Base-by-base conservation (phyloP, 2,329 filamentous ascomycete genomes). In the Coleophoma cylindrospora region DNA sequence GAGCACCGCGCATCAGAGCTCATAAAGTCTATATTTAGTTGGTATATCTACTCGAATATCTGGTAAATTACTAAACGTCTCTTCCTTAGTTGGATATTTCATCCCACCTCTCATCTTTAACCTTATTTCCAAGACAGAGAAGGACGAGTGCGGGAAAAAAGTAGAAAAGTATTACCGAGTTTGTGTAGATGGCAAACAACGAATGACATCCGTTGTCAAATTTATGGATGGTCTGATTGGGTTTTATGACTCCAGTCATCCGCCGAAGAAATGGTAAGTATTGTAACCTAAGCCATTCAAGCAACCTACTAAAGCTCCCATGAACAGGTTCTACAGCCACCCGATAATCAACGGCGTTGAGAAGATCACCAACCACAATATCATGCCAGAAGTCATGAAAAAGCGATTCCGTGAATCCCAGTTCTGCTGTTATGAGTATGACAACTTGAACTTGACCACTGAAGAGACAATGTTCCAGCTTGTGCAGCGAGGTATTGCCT, bases 61-160 rank as follows among this genome's bases (percentile, higher is more conserved):
- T 49, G 50, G 19, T 34, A 40, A 4, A n/a, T 21, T 15, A 34
- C 49, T 57, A 46, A 57, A 27, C 7, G 6, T 27, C 27, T 48
- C 27, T 15, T 40, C 19, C 45, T n/a, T 47, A 64, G 62, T 61
- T 56, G 61, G 60, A 10, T 62, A 63, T 48, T 65, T 75, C 45
- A 68, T 75, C 27, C 73, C 74, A 12, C 73, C 73, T 2, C 68
- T 76, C 7, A 74, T 75, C 40, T 70, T 76, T 49, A 75, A 75
- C 54, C 63, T 64, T 40, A 60, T 34, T 2, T 19, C 38, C 17
- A 41, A 50, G 12, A 19, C n/a, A 64, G 43, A 53, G 41, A 45
- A 50, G 27, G 14, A 54, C 32, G 32, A 37, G 33, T 5, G 49
- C 50, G 22, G 50, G 58, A 14, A 51, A 50, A 41, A 54, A 40